A percentile compares a stretch with the other conserved stretches of the same genome.
phyloP scores from a whole-genome alignment of 75 land plant species.

The Cryptomeria japonica region DNA sequence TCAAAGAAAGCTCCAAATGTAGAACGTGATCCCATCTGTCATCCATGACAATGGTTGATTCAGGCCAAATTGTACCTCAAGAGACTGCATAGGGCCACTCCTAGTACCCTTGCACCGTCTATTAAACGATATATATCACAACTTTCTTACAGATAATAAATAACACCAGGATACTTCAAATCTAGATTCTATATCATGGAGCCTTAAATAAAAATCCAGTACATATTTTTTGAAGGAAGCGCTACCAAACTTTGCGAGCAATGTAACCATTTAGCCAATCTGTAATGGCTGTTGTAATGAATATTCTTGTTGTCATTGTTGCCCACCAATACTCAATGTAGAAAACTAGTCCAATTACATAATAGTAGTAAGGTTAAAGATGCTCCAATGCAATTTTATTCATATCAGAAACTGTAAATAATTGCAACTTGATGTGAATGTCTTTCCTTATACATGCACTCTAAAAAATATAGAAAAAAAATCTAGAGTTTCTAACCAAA shows the following conservation, averaged over 20 bases:
- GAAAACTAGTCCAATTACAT: slow-evolving; percentile 44
- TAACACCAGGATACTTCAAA: neutral
- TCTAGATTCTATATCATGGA: neutral
- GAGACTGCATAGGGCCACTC: slow-evolving; percentile 11
- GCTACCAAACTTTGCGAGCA: slow-evolving; percentile 72
- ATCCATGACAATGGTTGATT: neutral
- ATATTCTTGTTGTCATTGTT: slow-evolving; percentile 72
- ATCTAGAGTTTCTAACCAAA: neutral
- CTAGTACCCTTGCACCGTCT: slow-evolving; percentile 11
- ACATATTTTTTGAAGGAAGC: neutral
- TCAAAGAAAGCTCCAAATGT: slow-evolving; percentile 96
- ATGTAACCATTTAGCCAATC: slow-evolving; percentile 99
- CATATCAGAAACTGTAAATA: neutral
- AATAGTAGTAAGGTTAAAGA: neutral
- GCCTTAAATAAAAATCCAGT: neutral
- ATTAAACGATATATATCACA: neutral
- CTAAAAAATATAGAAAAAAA: neutral
- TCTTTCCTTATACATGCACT: neutral
- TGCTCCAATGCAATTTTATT: neutral
- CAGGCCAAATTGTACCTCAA: slow-evolving; percentile 10
- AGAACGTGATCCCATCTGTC: slow-evolving; percentile 76
- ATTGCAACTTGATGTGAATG: neutral
- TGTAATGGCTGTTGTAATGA: slow-evolving; percentile 79
- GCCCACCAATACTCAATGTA: slow-evolving; percentile 76
- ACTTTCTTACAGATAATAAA: slow-evolving; percentile 7